Conservation (phyloP, 768 basidiomycete genomes). For the Amanita molliuscula region DNA sequence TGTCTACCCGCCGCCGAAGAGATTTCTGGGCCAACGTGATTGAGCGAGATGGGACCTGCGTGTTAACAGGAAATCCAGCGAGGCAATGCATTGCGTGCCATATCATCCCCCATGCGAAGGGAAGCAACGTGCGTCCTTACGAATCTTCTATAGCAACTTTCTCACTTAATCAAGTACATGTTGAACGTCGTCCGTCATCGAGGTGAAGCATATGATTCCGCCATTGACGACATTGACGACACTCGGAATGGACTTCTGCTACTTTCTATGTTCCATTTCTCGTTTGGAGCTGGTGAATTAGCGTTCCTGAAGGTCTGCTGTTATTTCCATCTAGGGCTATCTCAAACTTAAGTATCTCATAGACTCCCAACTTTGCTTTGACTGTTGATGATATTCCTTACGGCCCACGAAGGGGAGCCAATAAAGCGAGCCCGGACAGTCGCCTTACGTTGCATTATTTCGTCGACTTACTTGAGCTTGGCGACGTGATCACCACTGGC, state of each 20-base stretch:
- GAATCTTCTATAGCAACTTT: background rate
- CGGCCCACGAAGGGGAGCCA: background rate
- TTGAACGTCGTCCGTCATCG: conserved; percentile 1
- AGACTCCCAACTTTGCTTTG: conserved; percentile 9
- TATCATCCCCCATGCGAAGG: conserved; percentile 10
- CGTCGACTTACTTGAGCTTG: background rate
- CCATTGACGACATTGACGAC: conserved; percentile 8
- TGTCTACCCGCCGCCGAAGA: background rate
- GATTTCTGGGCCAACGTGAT: conserved; percentile 6
- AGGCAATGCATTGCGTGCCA: conserved; percentile 7
- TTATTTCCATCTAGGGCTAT: conserved; percentile 7
- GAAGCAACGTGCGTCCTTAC: conserved; percentile 8
- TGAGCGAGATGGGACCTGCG: conserved; percentile 8
- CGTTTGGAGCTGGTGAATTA: conserved; percentile 7
- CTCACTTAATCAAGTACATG: conserved; percentile 8
- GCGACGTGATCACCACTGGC: background rate
- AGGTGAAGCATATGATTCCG: conserved; percentile 4
- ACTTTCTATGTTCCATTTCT: conserved; percentile 6
- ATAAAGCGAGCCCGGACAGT: conserved; percentile 1
- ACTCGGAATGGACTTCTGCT: conserved; percentile 10
- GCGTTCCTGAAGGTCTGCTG: conserved; percentile 11
- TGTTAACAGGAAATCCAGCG: background rate
- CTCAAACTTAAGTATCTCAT: conserved; percentile 1
- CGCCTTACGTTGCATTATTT: background rate
- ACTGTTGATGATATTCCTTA: conserved; percentile 10